Base-by-base conservation (phyloP, 169 alveolate genomes). In the Eimeria necatrix region DNA sequence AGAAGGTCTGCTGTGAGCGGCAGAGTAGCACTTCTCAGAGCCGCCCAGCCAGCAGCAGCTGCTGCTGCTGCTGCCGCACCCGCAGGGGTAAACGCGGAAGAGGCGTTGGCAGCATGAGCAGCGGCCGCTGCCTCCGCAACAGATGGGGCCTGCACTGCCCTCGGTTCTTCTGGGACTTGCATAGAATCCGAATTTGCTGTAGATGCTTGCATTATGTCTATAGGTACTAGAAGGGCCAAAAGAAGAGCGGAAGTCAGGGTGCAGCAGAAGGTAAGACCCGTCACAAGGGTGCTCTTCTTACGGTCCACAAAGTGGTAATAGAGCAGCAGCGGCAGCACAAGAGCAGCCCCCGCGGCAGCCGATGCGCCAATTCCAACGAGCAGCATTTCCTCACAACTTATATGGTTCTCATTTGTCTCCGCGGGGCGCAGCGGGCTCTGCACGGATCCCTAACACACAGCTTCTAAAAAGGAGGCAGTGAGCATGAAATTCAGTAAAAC, bases 31-130 rank as follows among this genome's bases (percentile, higher is more conserved):
- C 9, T 83, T 52, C 8, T 83, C 12, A 83, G 91, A 53, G 91
- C 91, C 24, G 56, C 76, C 91, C 91, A 83, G 46, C 91, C 91
- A 56, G 73, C 91, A 56, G 91, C 91, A 0, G 91, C 91, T 8
- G 91, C 91, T 26, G 91, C 91, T 14, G 91, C 91, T 56, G 91
- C 91, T 18, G 76, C 91, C 53, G 91, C 91, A 56, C 76, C 76
- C 18, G 91, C 56, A 83, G 56, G 56, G 26, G 91, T 74, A 3
- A 74, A 61, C 20, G 91, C 73, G 10, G 91, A 51, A 41, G 46
- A 20, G 64, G 24, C 56, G 32, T 73, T 24, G 5, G 73, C 78
- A 10, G 24, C 60, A 32, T 73, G 76, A 53, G 91, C 91, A 56
- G 91, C 91, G 14, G 91, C 91, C 8, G 91, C 91, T 56, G 52